Evolutionary conservation across 495 filamentous ascomycete genomes (phyloP), one percentile per base, ranked within the genome.

Genomic region (Daldinia concentrica): DNA sequence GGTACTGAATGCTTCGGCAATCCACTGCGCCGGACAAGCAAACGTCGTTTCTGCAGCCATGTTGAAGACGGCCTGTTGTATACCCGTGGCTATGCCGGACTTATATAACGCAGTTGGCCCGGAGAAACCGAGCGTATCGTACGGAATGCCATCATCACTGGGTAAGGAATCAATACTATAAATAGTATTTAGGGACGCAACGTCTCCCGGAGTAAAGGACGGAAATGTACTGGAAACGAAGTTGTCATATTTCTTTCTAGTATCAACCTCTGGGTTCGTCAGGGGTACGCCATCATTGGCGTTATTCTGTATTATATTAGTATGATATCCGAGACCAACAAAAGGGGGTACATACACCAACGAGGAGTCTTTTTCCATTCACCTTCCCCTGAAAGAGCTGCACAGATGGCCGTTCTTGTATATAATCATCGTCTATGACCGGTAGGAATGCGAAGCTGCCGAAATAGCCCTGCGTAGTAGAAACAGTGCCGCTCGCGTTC

Each of bases 1-100:
- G 3, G 68, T 61, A 29, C 79, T 75, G 73, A 87, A 90, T 15
- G 87, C 88, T 30, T 86, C 82, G 8, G 86, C 88, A 37, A 91
- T 79, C 88, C 88, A 92, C 74, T 89, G 86, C 0, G 86, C 81
- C 0, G 89, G 87, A 68, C 89, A 92, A 68, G 82, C 79, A 59
- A 91, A 90, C 6, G 82, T 86, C 12, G 83, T 85, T 75, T 92
- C 90, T 61, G 85, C 86, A 58, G 85, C 87, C 59, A 91, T 79
- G 74, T 89, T 87, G 79, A 85, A 76, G 64, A 55, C 78, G 45
- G 71, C 63, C 19, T 71, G 70, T 27, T 76, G 64, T 52, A 74
- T 74, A 7, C 71, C 67, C 5, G 67, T 71, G 24, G 71, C 74
- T 9, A 76, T 71, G 0, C 71, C 64, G 27, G 74, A 71, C 60